These are phyloP conservation scores for Aspergillus indologenus DNA, from an alignment of 495 filamentous ascomycete species.

Conservation along the genomic window DNA sequence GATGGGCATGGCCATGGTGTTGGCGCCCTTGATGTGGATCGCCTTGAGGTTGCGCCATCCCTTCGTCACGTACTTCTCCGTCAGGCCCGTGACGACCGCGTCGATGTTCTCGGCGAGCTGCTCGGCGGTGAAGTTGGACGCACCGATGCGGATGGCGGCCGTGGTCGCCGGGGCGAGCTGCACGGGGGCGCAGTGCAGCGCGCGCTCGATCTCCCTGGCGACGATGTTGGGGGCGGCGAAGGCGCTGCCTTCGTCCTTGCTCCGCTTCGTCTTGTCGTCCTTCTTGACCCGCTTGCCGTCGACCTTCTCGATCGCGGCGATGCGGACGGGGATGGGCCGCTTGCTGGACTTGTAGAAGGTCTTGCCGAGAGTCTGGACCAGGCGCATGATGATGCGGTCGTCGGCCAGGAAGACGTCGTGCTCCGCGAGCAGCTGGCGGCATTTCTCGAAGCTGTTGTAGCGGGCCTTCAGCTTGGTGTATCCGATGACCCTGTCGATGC, in stretches of 20 bases:
- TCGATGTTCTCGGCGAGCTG: constrained; percentile 77
- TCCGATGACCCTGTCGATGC: constrained; percentile 78
- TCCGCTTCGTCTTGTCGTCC: constrained; percentile 37
- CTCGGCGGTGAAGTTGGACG: constrained; percentile 67
- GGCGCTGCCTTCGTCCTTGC: constrained; percentile 37
- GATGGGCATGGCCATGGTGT: constrained; percentile 82
- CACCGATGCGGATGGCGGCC: constrained; percentile 68
- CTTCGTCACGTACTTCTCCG: constrained; percentile 73
- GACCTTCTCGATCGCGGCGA: constrained; percentile 60
- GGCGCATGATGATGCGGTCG: constrained; percentile 70
- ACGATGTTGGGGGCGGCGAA: constrained; percentile 51
- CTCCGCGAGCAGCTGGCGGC: constrained; percentile 76
- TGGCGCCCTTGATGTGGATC: constrained; percentile 83
- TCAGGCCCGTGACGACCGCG: constrained; percentile 62
- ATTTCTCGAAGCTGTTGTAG: constrained; percentile 82
- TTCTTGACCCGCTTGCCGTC: constrained; percentile 64
- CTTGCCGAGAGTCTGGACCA: constrained; percentile 80
- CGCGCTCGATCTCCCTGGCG: constrained; percentile 67
- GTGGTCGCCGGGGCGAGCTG: constrained; percentile 64
- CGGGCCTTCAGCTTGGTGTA: constrained; percentile 78
- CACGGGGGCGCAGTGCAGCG: constrained; percentile 68
- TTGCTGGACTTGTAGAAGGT: constrained; percentile 82
- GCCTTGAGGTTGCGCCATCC: constrained; percentile 80
- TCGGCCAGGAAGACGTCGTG: constrained; percentile 89
- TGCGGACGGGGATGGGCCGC: constrained; percentile 79